These are phyloP conservation scores for Meyerozyma athensensis DNA, from an alignment of 1,139 yeast species.

Conservation along the genomic window DNA sequence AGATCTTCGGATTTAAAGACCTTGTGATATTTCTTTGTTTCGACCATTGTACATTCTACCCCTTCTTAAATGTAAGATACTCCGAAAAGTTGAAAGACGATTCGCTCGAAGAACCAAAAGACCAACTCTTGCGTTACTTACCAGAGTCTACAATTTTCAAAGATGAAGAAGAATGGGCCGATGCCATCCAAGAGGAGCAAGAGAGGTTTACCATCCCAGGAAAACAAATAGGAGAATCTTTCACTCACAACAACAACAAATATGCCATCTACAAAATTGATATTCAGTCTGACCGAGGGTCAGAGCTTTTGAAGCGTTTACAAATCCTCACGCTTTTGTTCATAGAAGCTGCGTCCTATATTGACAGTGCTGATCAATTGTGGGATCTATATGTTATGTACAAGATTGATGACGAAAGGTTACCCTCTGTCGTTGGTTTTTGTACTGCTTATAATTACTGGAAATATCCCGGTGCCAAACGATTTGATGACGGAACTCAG, in stretches of 20 bases:
- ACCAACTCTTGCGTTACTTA: slow-evolving; percentile 50
- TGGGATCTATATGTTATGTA: slow-evolving; percentile 65
- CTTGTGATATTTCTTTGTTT: slow-evolving; percentile 47
- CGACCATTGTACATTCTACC: slow-evolving; percentile 42
- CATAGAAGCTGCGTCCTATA: slow-evolving; percentile 92
- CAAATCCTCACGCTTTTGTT: slow-evolving; percentile 77
- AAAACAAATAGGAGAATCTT: slow-evolving; percentile 27
- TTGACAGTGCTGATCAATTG: slow-evolving; percentile 66
- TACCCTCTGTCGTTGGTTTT: slow-evolving; percentile 63
- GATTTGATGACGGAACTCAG: slow-evolving; percentile 47
- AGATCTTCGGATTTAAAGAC: slow-evolving; percentile 78
- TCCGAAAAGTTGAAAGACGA: slow-evolving; percentile 44
- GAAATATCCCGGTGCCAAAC: slow-evolving; percentile 56
- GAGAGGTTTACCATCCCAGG: slow-evolving; percentile 46
- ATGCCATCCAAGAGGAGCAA: slow-evolving; percentile 46
- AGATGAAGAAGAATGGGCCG: slow-evolving; percentile 67
- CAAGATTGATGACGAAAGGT: slow-evolving; percentile 35
- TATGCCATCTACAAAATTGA: slow-evolving; percentile 33
- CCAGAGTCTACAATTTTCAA: slow-evolving; percentile 58
- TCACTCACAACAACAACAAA: slow-evolving; percentile 18
- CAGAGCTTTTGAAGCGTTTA: slow-evolving; percentile 61
- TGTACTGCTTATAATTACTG: slow-evolving; percentile 83
- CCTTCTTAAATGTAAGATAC: slow-evolving; percentile 55
- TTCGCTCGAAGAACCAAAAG: slow-evolving; percentile 49
- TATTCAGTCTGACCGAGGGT: slow-evolving; percentile 35